phyloP scores from a whole-genome alignment of 257 asterid species.

The Solanum ossicruentum region DNA sequence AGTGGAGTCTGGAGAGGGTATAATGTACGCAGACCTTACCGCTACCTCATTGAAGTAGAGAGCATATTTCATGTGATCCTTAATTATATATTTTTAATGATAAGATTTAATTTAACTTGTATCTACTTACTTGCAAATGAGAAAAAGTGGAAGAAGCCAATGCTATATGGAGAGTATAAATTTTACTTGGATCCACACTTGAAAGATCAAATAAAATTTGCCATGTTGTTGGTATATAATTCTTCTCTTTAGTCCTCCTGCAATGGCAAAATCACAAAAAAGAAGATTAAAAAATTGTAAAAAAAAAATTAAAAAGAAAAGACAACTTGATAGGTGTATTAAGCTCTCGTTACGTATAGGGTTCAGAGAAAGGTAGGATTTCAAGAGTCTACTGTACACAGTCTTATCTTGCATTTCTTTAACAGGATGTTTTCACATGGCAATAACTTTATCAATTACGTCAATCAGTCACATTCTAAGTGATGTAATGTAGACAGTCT shows the following conservation, averaged over 20 bases:
- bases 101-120: background rate
- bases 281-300: background rate
- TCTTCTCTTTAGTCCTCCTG: slow-evolving; percentile 4
- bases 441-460: background rate
- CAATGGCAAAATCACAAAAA: background rate
- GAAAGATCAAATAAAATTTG: slow-evolving; percentile 27
- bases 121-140: slow-evolving; percentile 24
- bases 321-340: background rate
- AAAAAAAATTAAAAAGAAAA: background rate
- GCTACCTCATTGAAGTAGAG: no score
- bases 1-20: no score
- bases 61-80: no score
- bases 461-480: no score
- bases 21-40: no score
- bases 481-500: no score
- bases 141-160: slow-evolving; percentile 51
- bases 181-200: slow-evolving; percentile 7
- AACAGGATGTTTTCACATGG: background rate
- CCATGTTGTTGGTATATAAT: slow-evolving; percentile 47
- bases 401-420: background rate
- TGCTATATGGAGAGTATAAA: slow-evolving; percentile 59
- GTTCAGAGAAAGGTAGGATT: background rate
- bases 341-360: background rate
- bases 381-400: background rate
- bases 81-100: background rate